A percentile compares a stretch with the other conserved stretches of the same genome.
These are phyloP conservation scores for Cercophora scortea DNA, from an alignment of 495 filamentous ascomycete genomes.

Conservation along the genomic window DNA sequence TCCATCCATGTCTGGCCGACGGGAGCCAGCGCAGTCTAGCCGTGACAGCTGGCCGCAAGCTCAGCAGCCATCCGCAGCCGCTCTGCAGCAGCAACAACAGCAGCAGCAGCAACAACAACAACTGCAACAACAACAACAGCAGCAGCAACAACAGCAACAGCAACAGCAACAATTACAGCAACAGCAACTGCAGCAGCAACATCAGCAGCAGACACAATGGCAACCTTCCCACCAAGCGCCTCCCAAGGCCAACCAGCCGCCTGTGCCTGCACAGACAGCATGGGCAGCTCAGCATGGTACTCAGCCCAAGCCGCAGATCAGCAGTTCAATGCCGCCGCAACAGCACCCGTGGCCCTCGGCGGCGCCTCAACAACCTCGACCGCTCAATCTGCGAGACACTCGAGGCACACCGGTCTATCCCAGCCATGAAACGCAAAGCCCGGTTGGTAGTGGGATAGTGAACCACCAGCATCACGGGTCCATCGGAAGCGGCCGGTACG, in stretches of 20 bases:
- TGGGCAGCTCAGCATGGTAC: conserved; percentile 37
- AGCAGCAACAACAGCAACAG: conserved; percentile 16
- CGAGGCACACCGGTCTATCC: conserved; percentile 24
- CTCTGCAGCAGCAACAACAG: conserved; percentile 15
- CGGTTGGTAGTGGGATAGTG: conserved; percentile 9
- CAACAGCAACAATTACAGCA: conserved; percentile 15
- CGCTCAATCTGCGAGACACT: conserved; percentile 28
- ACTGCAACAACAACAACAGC: conserved; percentile 11
- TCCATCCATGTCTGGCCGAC: conserved; percentile 11
- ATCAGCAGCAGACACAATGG: conserved; percentile 20
- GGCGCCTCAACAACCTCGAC: conserved; percentile 20
- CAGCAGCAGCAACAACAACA: conserved; percentile 9
- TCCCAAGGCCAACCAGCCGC: conserved; percentile 30
- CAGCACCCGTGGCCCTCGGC: conserved; percentile 9
- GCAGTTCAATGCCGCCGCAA: conserved; percentile 30
- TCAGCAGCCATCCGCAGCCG: conserved; percentile 5
- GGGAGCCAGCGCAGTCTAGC: conserved; percentile 4
- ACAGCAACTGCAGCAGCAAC: conserved; percentile 8
- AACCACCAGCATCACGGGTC: conserved; percentile 20
- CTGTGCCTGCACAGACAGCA: conserved; percentile 27
- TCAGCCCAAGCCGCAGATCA: conserved; percentile 30
- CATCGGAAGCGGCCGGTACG: conserved; percentile 16
- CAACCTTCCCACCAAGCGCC: conserved; percentile 29
- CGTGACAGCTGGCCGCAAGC: conserved; percentile 15
- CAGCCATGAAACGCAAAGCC: conserved; percentile 20